Base-by-base conservation (phyloP, 139 green algal species). In the Chlamydomonas eustigma region DNA sequence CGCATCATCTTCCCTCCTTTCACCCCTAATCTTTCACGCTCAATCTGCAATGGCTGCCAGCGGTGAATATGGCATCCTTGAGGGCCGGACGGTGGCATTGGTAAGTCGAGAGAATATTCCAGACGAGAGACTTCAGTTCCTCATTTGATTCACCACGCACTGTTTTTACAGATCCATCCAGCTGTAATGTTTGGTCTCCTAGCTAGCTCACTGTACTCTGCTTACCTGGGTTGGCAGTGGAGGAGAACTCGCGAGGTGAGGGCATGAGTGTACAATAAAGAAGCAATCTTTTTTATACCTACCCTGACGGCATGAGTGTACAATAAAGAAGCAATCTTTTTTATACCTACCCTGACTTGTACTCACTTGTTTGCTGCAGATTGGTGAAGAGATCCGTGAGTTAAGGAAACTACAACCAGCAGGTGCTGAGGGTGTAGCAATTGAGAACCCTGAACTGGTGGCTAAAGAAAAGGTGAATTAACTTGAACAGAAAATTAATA, bases 181-280 rank as follows among this genome's bases (percentile, higher is more conserved):
- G 80, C 85, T 0, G 80, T 96, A 2, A 96, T 97, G 92, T 67
- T 84, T 71, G 78, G 77, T 71, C 83, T 98, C n/a, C 93, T 98
- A 34, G 80, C 66, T 4, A 50, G 77, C 35, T 94, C 87, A 0
- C n/a, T 89, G 0, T 99, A 94, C 58, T 88, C 94, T 3, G 96
- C 86, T 18, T 98, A 88, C 44, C 91, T 98, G 2, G 96, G 96
- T 39, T 95, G 80, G 73, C 92, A 99, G 86, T 92, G 87, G 84
- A 84, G 83, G 67, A 78, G 83, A 18, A 80, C 82, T 0, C 80
- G 90, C 0, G 76, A 84, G 69, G 35, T 83, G 32, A 22, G 52
- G 22, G 44, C 12, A 28, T 58, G 44, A 22, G 22, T 12, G 44
- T 58, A 12, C 12, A 58, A n/a, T n/a, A n/a, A n/a, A n/a, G n/a